Evolutionary conservation across 345 rosid genomes (phyloP).

Genomic region (Camelina laxa): DNA sequence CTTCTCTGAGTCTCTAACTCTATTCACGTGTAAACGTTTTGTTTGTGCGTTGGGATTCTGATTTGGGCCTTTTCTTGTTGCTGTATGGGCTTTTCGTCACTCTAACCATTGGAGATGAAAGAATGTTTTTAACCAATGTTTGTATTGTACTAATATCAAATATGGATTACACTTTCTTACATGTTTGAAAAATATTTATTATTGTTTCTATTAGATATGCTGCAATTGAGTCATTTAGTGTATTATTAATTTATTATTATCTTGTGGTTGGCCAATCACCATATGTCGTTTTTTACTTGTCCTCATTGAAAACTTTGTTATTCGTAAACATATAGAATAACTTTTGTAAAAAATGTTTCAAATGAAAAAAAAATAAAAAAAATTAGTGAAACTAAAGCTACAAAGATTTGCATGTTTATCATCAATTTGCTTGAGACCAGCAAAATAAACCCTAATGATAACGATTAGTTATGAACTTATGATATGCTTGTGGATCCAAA

Average conservation of each 20-base stretch:
- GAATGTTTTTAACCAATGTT: background rate
- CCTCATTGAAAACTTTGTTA: background rate
- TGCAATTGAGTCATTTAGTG: background rate
- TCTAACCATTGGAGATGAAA: background rate
- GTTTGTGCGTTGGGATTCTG: background rate
- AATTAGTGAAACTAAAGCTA: background rate
- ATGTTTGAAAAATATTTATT: background rate
- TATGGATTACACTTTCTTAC: background rate
- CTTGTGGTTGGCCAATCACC: no score
- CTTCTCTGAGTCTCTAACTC: background rate
- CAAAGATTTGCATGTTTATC: background rate
- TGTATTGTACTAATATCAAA: background rate
- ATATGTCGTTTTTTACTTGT: background rate
- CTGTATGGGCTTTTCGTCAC: slow-evolving; percentile 1
- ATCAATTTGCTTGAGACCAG: slow-evolving; percentile 13
- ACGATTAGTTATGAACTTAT: background rate
- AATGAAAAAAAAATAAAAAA: background rate
- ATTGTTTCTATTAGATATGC: background rate
- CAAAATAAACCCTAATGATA: slow-evolving; percentile 2
- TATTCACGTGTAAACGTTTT: slow-evolving; percentile 6
- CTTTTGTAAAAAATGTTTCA: background rate
- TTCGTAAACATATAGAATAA: background rate
- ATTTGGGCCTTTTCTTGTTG: background rate
- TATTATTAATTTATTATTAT: no score
- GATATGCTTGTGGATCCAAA: background rate